These are phyloP conservation scores for Oldenlandia corymbosa DNA, from an alignment of 257 asterid genomes.

Conservation along the genomic window DNA sequence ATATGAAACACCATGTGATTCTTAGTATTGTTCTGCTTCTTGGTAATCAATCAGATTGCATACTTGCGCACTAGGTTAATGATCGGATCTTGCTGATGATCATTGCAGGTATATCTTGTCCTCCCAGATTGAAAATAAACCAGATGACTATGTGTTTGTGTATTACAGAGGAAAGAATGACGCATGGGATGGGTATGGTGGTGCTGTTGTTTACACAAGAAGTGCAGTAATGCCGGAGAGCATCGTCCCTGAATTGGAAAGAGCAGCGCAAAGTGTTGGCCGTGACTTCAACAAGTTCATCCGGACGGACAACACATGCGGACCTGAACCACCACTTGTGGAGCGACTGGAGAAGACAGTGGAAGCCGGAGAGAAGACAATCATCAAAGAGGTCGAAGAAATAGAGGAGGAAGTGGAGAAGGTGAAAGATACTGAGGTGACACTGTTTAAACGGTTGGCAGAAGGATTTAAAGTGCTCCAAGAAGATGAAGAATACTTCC, in stretches of 20 bases:
- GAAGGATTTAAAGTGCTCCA: conserved; percentile 74
- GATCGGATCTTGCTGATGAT: not conserved
- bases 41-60: too few relatives aligned
- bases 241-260: conserved; percentile 68
- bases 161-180: conserved; percentile 86
- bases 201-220: conserved; percentile 85
- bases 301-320: conserved; percentile 72
- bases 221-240: conserved; percentile 70
- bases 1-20: too few relatives aligned
- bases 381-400: conserved; percentile 77
- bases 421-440: conserved; percentile 49
- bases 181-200: conserved; percentile 99
- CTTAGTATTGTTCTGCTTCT: too few relatives aligned
- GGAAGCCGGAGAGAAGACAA: conserved; percentile 82
- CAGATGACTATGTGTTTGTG: conserved; percentile 81
- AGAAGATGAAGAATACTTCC: conserved; percentile 60
- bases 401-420: conserved; percentile 65
- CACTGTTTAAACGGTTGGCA: conserved; percentile 48
- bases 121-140: conserved; percentile 56
- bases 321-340: conserved; percentile 89
- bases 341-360: conserved; percentile 94
- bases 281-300: conserved; percentile 62
- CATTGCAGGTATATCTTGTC: conserved; percentile 79
- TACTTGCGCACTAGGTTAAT: too few relatives aligned
- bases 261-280: conserved; percentile 65